Base-by-base conservation (phyloP, 2,329 filamentous ascomycete genomes). In the Fusarium sp. region DNA sequence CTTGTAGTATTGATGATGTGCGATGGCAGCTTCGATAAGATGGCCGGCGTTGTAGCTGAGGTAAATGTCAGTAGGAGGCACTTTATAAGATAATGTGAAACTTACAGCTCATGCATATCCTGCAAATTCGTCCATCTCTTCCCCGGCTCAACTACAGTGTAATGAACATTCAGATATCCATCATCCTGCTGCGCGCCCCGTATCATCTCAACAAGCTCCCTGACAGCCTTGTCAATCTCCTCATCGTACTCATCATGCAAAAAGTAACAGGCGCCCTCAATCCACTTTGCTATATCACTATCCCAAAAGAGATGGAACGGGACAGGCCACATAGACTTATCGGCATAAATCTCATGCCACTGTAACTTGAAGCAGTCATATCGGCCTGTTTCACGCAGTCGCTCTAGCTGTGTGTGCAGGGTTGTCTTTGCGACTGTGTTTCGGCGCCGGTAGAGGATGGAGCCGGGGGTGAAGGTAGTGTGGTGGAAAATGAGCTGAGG, bases 141-240 rank as follows among this genome's bases (percentile, higher is more conserved):
- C 0, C 78, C 82, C 0, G 86, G 86, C 45, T 87, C 86, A 2
- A 89, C 85, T 0, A 90, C 85, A 0, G 86, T 88, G 66, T 86
- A 90, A 72, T 90, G 87, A 9, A 89, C 84, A 71, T 90, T 90
- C 24, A 91, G 74, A 72, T 91, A 91, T 1, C 88, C 88, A 72
- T 91, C 88, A 2, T 80, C 76, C 56, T 87, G 84, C 77, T 90
- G 88, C 1, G 88, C 88, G 3, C 72, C 77, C 10, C 83, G 74
- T 13, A 90, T 88, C 84, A 87, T 89, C 1, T 82, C 79, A 1
- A 88, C 87, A n/a, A 90, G 75, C 58, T 90, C 82, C 67, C 46
- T 58, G 1, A 74, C 53, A 3, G 63, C 55, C 7, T 11, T 15
- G 24, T 74, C 70, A 7, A 74, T 65, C 44, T 66, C 62, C 2